Conservation (phyloP, 2,329 filamentous ascomycete species). For the Magnaporthiopsis rhizophila region DNA sequence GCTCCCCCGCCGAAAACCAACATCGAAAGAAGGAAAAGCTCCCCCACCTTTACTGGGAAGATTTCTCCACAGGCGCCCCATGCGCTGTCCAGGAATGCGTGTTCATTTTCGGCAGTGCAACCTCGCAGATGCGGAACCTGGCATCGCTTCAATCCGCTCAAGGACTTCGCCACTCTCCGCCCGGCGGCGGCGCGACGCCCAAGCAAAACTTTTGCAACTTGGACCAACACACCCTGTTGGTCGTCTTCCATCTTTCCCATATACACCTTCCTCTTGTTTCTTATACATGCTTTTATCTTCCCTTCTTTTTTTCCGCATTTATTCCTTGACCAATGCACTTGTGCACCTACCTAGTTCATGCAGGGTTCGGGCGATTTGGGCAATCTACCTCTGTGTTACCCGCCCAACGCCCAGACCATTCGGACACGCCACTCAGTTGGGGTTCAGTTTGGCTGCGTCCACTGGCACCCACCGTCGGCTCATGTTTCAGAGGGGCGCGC, state of each 20-base stretch:
- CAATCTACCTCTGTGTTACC: neutral
- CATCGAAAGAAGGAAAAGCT: neutral
- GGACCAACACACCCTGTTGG: too few species aligned
- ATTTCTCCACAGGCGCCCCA: neutral
- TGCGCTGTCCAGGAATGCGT: neutral
- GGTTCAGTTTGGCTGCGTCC: neutral
- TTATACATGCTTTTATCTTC: too few species aligned
- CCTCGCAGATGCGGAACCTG: neutral
- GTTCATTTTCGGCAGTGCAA: neutral
- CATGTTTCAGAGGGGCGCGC: conserved; percentile 1
- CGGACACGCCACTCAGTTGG: neutral
- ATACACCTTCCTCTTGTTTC: too few species aligned
- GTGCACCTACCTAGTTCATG: too few species aligned
- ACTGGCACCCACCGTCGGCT: neutral
- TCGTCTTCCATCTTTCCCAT: too few species aligned
- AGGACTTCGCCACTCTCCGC: neutral
- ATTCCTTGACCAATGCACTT: too few species aligned
- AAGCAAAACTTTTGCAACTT: too few species aligned
- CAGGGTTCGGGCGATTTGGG: too few species aligned
- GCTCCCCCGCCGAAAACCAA: too few species aligned
- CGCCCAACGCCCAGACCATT: neutral
- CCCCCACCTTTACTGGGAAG: neutral
- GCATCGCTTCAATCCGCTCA: neutral
- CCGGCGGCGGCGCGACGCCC: too few species aligned
- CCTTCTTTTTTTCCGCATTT: too few species aligned